Conservation (phyloP, 352 stramenopile species). For the Pythium angustatum region DNA sequence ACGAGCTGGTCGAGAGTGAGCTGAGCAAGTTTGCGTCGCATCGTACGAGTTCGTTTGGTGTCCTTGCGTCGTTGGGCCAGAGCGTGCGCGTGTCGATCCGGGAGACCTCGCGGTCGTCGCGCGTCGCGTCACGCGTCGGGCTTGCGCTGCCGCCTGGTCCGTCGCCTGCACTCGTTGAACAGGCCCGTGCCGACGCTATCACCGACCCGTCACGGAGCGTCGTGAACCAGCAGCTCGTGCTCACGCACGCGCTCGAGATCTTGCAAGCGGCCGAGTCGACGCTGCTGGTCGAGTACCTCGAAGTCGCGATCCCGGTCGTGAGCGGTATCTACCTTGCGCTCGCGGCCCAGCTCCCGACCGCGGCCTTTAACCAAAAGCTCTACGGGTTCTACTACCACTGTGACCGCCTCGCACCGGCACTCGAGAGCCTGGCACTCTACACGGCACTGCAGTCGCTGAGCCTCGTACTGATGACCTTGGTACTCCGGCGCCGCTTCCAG, state of each 20-base stretch:
- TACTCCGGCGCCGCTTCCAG: conserved; percentile 17
- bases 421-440: conserved; percentile 4
- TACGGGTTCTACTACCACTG: conserved; percentile 47
- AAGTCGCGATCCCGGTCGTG: conserved; percentile 12
- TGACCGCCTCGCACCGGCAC: conserved; percentile 42
- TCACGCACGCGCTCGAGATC: conserved; percentile 9
- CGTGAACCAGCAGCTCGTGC: no score
- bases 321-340: conserved; percentile 6
- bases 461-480: neutral
- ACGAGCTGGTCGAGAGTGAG: no score
- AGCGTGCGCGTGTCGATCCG: no score
- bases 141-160: no score
- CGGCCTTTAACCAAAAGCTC: conserved; percentile 53
- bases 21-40: no score
- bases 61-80: no score
- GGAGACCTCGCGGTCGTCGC: no score
- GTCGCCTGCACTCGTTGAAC: no score
- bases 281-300: conserved; percentile 26
- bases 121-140: no score
- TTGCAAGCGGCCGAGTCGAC: conserved; percentile 14
- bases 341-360: conserved; percentile 18
- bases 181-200: no score
- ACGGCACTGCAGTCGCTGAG: neutral
- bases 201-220: no score
- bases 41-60: no score